A percentile compares a stretch with the other conserved stretches of the same genome.
phyloP scores from a whole-genome alignment of 371 early-diverging fungal species.

The Mucor mucedo region DNA sequence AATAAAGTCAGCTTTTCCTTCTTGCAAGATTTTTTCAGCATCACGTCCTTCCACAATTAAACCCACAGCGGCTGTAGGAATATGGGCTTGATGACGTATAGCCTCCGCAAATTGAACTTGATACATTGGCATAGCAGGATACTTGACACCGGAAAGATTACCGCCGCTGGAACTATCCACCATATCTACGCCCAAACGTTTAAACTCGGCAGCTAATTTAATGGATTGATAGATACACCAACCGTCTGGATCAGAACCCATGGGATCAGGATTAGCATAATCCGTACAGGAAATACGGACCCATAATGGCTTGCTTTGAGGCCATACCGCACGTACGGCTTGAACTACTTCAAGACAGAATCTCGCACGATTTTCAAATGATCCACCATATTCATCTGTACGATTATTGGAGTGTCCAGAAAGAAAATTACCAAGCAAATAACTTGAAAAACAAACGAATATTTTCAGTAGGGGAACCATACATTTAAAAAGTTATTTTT shows the following conservation, averaged over 20 bases:
- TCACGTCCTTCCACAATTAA: slow-evolving; percentile 67
- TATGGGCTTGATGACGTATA: slow-evolving; percentile 65
- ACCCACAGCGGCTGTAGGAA: slow-evolving; percentile 78
- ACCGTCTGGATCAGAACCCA: slow-evolving; percentile 39
- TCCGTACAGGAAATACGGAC: slow-evolving; percentile 81
- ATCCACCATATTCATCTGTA: slow-evolving; percentile 84
- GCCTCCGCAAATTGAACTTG: slow-evolving; percentile 66
- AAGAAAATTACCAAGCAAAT: slow-evolving; percentile 79
- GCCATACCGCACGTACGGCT: slow-evolving; percentile 74
- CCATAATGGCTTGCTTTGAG: slow-evolving; percentile 78
- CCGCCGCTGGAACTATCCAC: slow-evolving; percentile 81
- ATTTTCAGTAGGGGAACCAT: slow-evolving; percentile 35
- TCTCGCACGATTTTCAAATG: slow-evolving; percentile 76
- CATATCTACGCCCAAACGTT: slow-evolving; percentile 72
- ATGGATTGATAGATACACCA: slow-evolving; percentile 75
- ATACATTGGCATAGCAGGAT: slow-evolving; percentile 62
- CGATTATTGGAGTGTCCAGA: slow-evolving; percentile 83
- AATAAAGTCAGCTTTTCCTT: slow-evolving; percentile 74
- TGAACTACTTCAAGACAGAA: slow-evolving; percentile 67
- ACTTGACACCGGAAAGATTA: slow-evolving; percentile 45
- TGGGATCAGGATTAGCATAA: slow-evolving; percentile 44
- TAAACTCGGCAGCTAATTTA: slow-evolving; percentile 55
- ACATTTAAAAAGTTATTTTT: slow-evolving; percentile 65
- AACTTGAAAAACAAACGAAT: slow-evolving; percentile 55
- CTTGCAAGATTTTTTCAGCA: slow-evolving; percentile 71